A percentile compares a stretch with the other conserved stretches of the same genome.
Evolutionary conservation across 352 stramenopile species (phyloP).

Genomic region (Pythium apleroticum): DNA sequence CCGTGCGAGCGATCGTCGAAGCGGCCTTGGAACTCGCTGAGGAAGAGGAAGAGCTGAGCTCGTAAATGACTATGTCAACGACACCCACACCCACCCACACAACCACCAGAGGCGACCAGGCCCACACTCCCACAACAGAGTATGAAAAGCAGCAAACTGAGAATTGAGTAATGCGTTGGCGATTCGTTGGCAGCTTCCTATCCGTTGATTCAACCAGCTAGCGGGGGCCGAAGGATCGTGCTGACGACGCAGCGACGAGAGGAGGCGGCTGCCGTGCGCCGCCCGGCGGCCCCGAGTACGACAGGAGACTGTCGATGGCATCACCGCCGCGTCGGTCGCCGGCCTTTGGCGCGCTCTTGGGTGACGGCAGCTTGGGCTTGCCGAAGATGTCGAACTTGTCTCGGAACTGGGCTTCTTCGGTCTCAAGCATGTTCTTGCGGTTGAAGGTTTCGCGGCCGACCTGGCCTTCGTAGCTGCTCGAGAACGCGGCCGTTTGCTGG

Average conservation of each 20-base stretch:
- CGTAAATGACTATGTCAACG: slow-evolving; percentile 3
- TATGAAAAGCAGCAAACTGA: background rate
- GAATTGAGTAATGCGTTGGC: slow-evolving; percentile 3
- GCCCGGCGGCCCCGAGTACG: background rate
- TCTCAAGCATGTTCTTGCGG: slow-evolving; percentile 54
- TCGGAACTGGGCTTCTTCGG: slow-evolving; percentile 49
- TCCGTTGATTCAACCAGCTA: background rate
- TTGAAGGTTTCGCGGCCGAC: slow-evolving; percentile 46
- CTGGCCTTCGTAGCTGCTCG: slow-evolving; percentile 67
- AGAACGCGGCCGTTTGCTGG: slow-evolving; percentile 53
- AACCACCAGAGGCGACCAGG: background rate
- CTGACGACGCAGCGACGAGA: background rate
- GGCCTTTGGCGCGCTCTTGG: slow-evolving; percentile 12
- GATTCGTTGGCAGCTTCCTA: background rate
- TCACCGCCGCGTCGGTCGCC: slow-evolving; percentile 27
- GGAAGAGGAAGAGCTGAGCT: slow-evolving; percentile 58
- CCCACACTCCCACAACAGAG: background rate
- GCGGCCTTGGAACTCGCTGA: slow-evolving; percentile 55
- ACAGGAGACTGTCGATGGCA: slow-evolving; percentile 54
- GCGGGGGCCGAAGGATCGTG: slow-evolving; percentile 9
- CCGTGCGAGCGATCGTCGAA: slow-evolving; percentile 51
- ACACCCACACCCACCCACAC: too few relatives aligned
- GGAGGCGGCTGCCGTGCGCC: slow-evolving; percentile 23
- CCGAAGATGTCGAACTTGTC: slow-evolving; percentile 67
- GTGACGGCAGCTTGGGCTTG: slow-evolving; percentile 45